Evolutionary conservation across 2,329 filamentous ascomycete genomes (phyloP), one percentile per base, ranked within the genome.

Genomic region (Alternaria triticimaculans): DNA sequence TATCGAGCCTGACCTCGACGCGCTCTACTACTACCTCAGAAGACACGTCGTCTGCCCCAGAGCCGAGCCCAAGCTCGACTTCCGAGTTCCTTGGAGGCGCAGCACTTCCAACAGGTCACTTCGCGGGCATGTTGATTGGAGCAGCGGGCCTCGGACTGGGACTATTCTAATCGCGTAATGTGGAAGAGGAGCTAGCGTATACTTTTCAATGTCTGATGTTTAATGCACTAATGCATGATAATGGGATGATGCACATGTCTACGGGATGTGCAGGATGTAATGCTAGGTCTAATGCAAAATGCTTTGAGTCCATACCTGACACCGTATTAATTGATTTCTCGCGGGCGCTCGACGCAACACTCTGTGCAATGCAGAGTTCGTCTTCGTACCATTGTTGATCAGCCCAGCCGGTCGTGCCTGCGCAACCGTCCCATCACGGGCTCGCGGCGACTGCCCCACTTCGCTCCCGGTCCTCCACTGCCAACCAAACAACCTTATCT

Each of bases 111-210:
- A 67, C 64, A 10, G 67, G 63, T 10, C 55, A 66, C 11, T 57
- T 73, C 11, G 72, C 68, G 10, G 70, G 71, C 1, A 67, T 70
- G 57, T 41, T 75, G 3, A 53, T 76, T 49, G 73, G 74, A 20
- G 73, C 72, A 15, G 72, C 71, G 7, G 73, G 71, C 14, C 9
- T 76, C 23, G 73, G 73, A 4, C 21, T 75, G 9, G 73, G 72
- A 2, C 63, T 73, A 23, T 58, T 76, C 37, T 75, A 62, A 62
- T 54, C 14, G 20, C 23, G 20, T 15, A 46, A 3, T 20, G 18
- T 18, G 15, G 20, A 15, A 44, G 18, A 6, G 28, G 18, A 43
- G 23, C 41, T 26, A 48, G 25, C 30, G 50, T 28, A 55, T 50
- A 51, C n/a, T 28, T 41, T 50, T 21, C 44, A 23, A 58, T 60